A percentile compares a stretch with the other conserved stretches of the same genome.
Conservation (phyloP, 2,329 filamentous ascomycete species). For the Xylaria sp. region DNA sequence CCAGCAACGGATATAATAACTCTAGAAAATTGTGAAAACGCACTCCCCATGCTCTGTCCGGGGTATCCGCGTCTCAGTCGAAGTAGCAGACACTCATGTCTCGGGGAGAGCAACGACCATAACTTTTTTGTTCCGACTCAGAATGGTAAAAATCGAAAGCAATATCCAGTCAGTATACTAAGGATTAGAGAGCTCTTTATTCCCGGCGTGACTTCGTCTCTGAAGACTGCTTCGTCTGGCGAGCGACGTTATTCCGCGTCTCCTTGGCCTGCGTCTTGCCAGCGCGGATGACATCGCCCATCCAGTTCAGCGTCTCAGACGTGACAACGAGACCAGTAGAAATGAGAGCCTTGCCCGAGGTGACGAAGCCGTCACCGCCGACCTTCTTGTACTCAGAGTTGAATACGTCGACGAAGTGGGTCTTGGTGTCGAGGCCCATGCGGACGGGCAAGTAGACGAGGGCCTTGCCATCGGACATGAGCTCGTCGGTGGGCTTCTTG, state of each 20-base stretch:
- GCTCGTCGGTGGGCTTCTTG: slow-evolving; percentile 68
- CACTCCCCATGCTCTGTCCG: no score
- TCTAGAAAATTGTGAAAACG: not conserved
- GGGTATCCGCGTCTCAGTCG: no score
- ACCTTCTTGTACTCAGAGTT: slow-evolving; percentile 57
- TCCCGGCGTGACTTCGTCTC: no score
- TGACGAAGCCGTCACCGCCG: slow-evolving; percentile 58
- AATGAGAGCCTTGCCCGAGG: slow-evolving; percentile 63
- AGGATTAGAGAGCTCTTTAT: no score
- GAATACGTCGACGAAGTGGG: slow-evolving; percentile 56
- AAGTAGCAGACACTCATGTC: no score
- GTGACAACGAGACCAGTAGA: slow-evolving; percentile 63
- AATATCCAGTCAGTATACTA: no score
- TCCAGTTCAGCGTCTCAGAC: slow-evolving; percentile 57
- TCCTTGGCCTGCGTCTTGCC: slow-evolving; percentile 60
- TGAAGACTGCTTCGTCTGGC: no score
- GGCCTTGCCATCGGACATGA: slow-evolving; percentile 59
- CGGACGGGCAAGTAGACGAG: slow-evolving; percentile 58
- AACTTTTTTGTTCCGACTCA: no score
- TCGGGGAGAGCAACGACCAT: no score
- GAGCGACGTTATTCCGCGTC: slow-evolving; percentile 33
- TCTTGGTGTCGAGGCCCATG: slow-evolving; percentile 55
- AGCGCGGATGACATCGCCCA: slow-evolving; percentile 52
- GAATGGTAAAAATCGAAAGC: no score
- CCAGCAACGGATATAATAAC: not conserved